Evolutionary conservation across 768 basidiomycete genomes (phyloP).

Genomic region (Auriculariales sp.): DNA sequence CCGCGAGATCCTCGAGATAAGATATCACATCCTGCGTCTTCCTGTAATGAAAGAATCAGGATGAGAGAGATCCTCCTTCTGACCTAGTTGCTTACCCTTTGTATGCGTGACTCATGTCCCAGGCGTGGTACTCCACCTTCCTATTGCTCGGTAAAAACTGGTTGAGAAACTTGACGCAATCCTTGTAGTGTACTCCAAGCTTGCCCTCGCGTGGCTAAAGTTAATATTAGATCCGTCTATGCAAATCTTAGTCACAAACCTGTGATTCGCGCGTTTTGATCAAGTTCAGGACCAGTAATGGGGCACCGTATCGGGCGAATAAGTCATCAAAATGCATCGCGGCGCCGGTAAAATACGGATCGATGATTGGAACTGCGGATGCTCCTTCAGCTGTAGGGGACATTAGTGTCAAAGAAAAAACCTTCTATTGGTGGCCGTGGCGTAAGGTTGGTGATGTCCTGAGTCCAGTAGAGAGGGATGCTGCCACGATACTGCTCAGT

Average conservation of each 20-base stretch:
- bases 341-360: slow-evolving; percentile 90
- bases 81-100: slow-evolving; percentile 72
- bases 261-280: slow-evolving; percentile 75
- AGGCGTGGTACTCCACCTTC: slow-evolving; percentile 83
- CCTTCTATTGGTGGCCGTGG: slow-evolving; percentile 93
- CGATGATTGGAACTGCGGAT: slow-evolving; percentile 67
- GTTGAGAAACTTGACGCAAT: slow-evolving; percentile 86
- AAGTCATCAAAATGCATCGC: slow-evolving; percentile 88
- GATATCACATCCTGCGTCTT: slow-evolving; percentile 94
- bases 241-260: neutral
- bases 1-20: slow-evolving; percentile 86
- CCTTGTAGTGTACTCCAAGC: slow-evolving; percentile 76
- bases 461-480: slow-evolving; percentile 94
- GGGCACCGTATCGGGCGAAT: slow-evolving; percentile 77
- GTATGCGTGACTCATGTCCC: slow-evolving; percentile 93
- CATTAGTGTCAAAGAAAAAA: slow-evolving; percentile 30
- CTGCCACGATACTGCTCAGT: slow-evolving; percentile 86
- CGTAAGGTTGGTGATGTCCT: slow-evolving; percentile 81
- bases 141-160: slow-evolving; percentile 81
- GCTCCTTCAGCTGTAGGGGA: too few species aligned
- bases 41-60: slow-evolving; percentile 23
- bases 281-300: slow-evolving; percentile 82
- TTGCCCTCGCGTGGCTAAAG: slow-evolving; percentile 70
- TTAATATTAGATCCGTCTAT: slow-evolving; percentile 12
- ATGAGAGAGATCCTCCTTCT: too few species aligned